phyloP scores from a whole-genome alignment of 2,329 filamentous ascomycete genomes.

The Penicillium sp. region DNA sequence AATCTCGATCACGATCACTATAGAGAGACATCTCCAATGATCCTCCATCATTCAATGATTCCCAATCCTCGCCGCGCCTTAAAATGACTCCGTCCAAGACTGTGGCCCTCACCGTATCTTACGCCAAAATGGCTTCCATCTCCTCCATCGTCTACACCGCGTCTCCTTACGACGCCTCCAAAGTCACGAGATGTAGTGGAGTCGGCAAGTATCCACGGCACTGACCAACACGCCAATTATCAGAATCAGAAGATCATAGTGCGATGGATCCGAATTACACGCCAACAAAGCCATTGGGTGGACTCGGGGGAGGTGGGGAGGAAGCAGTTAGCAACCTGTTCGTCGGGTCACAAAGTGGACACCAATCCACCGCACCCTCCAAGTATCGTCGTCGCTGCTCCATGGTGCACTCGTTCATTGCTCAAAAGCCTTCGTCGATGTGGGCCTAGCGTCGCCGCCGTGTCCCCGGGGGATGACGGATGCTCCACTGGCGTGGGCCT shows the following conservation, averaged over 20 bases:
- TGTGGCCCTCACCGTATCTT: not conserved
- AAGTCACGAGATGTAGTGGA: conserved; percentile 1
- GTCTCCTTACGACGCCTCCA: not conserved
- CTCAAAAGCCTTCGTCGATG: not conserved
- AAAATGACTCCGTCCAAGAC: not conserved
- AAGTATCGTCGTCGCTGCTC: not conserved
- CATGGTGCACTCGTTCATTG: conserved; percentile 14
- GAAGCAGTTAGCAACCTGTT: not conserved
- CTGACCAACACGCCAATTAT: conserved; percentile 6
- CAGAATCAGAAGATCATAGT: conserved; percentile 20
- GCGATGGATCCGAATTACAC: conserved; percentile 19
- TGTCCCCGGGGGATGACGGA: conserved; percentile 30
- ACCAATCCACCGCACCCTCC: conserved; percentile 4
- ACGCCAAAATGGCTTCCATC: conserved; percentile 1
- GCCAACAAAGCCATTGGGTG: conserved; percentile 24
- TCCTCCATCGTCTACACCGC: not conserved
- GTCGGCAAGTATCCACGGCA: not conserved
- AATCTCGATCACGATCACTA: not conserved
- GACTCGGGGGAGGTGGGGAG: not conserved
- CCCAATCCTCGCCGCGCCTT: not conserved
- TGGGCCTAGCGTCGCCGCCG: conserved; percentile 13
- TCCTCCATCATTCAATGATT: not conserved
- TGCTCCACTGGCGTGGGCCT: conserved; percentile 28
- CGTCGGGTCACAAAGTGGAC: conserved; percentile 7
- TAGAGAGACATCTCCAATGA: not conserved